Conservation (phyloP, 1,284 basidiomycete species). For the Boletus sp. region DNA sequence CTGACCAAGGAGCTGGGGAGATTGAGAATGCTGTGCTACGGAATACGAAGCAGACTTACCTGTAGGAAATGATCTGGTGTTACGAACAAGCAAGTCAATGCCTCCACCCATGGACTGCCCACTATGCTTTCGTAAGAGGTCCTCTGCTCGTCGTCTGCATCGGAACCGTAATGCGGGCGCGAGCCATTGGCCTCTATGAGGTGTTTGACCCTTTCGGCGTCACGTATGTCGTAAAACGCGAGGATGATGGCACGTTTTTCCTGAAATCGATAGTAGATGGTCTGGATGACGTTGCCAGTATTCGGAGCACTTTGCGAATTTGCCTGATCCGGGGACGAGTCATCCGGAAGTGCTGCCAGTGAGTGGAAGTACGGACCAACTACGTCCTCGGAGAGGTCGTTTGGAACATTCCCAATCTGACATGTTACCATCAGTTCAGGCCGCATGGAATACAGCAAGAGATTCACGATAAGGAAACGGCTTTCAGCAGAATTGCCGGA, state of each 20-base stretch:
- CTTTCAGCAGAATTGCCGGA: constrained; percentile 28
- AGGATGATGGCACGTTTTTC: constrained; percentile 51
- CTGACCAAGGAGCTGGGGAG: constrained; percentile 39
- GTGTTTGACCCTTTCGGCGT: constrained; percentile 46
- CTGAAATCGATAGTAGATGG: constrained; percentile 49
- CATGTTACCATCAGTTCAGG: constrained; percentile 15
- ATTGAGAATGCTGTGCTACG: constrained; percentile 2
- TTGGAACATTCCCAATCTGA: constrained; percentile 34
- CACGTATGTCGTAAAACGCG: constrained; percentile 59
- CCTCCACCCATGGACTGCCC: constrained; percentile 20
- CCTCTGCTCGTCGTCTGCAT: constrained; percentile 23
- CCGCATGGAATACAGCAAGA: constrained; percentile 1
- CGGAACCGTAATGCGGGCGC: constrained; percentile 16
- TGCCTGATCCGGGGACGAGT: constrained; percentile 10
- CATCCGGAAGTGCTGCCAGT: constrained; percentile 18
- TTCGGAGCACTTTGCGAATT: constrained; percentile 10
- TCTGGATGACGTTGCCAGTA: constrained; percentile 38
- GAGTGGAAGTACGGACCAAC: constrained; percentile 33
- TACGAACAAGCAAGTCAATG: constrained; percentile 32
- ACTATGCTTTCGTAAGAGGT: constrained; percentile 20
- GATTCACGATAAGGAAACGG: constrained; percentile 44
- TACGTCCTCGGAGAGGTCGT: constrained; percentile 34
- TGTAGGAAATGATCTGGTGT: constrained; percentile 30
- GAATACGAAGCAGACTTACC: constrained; percentile 16
- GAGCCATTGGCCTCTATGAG: constrained; percentile 36